Evolutionary conservation across 331 rosid genomes (phyloP), one percentile per base, ranked within the genome.

Genomic region (Prunus yedoensis): DNA sequence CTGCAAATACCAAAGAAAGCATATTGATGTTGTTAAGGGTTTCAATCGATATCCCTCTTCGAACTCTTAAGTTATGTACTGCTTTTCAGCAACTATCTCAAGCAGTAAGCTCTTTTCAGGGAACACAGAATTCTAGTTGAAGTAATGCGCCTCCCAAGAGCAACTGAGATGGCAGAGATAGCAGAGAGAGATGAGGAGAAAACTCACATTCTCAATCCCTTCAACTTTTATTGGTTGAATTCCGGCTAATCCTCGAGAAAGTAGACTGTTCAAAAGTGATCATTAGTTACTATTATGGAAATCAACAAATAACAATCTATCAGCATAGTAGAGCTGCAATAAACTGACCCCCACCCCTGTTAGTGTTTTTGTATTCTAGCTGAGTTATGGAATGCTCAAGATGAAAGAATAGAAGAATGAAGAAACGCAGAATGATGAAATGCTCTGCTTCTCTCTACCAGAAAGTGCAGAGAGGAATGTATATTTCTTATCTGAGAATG

Each of bases 171-270:
- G 17, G 52, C 14, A 58, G 35, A 10, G 30, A 59, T 17, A 21
- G 64, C 2, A n/a, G 15, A 12, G 32, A 10, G 32, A 70, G 38
- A 57, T n/a, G 49, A 43, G 15, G 43, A 68, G 49, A 20, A 35
- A 38, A 18, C 75, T 76, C 77, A 82, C 86, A 70, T 85, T 85
- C 80, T 85, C 84, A 77, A 85, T 85, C 68, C 89, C 89, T 51
- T 72, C 84, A 50, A 79, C 82, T 35, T 82, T 77, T 20, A 85
- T 68, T 30, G 86, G 82, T 77, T 85, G 89, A 74, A 85, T 77
- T 74, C 89, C 84, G 45, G 86, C 89, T 73, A 82, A 79, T 66
- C 89, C 89, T 79, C 81, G 82, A 73, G 82, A 62, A 70, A 85
- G 89, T 59, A 85, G 71, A 35, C 89, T 85, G 86, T 75, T 32